These are phyloP conservation scores for Melanogaster broomeanus DNA, from an alignment of 768 basidiomycete species.

Conservation along the genomic window DNA sequence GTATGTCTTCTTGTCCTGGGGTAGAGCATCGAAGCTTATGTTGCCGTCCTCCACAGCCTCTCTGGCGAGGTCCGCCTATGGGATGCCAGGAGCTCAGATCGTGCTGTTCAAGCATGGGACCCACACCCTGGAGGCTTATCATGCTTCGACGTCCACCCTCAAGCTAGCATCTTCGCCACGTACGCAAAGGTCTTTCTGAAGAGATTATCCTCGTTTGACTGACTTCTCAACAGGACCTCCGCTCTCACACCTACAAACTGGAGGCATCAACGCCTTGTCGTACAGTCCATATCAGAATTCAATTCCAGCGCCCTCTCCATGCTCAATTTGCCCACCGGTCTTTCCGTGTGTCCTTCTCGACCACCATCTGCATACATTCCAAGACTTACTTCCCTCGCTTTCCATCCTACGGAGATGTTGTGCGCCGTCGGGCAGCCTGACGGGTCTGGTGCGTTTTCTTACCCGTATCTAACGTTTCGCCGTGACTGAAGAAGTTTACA, in stretches of 20 bases:
- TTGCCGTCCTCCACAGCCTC: conserved; percentile 47
- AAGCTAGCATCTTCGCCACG: conserved; percentile 84
- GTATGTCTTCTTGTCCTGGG: conserved; percentile 42
- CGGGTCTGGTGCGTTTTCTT: conserved; percentile 49
- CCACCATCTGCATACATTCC: conserved; percentile 62
- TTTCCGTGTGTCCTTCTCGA: conserved; percentile 56
- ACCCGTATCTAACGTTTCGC: not conserved
- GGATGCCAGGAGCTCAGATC: conserved; percentile 74
- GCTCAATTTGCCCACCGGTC: conserved; percentile 53
- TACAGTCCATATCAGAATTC: conserved; percentile 54
- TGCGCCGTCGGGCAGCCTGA: conserved; percentile 74
- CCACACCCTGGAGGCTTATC: conserved; percentile 72
- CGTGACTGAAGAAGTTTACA: conserved; percentile 20
- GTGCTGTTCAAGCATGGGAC: conserved; percentile 62
- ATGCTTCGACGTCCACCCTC: conserved; percentile 84
- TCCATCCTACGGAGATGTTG: conserved; percentile 89
- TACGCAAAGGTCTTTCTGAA: conserved; percentile 40
- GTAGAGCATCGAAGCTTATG: not conserved
- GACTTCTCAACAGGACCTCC: conserved; percentile 47
- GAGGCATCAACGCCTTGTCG: conserved; percentile 62
- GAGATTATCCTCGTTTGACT: conserved; percentile 3
- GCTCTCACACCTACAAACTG: conserved; percentile 59
- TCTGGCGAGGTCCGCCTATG: conserved; percentile 91
- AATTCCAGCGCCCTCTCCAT: conserved; percentile 37
- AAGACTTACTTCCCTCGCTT: conserved; percentile 62